Evolutionary conservation across 2,329 filamentous ascomycete genomes (phyloP).

Genomic region (Apiospora phragmitis): DNA sequence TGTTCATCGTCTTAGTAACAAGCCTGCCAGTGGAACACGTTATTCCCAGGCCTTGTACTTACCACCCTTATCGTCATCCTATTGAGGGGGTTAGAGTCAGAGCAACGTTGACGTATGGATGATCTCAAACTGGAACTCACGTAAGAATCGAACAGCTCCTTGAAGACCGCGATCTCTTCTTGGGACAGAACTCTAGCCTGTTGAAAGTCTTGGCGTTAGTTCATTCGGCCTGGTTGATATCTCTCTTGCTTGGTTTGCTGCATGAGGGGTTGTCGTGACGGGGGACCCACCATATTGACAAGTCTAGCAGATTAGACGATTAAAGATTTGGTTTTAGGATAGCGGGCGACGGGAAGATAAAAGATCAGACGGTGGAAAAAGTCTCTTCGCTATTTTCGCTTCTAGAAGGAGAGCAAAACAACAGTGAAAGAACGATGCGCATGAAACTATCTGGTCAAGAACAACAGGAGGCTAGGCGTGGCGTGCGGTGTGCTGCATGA

Average conservation of each 20-base stretch:
- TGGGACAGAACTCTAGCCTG: slow-evolving; percentile 25
- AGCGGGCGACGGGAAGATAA: neutral
- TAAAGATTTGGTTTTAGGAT: neutral
- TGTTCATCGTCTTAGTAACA: neutral
- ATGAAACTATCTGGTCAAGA: neutral
- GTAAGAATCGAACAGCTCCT: slow-evolving; percentile 31
- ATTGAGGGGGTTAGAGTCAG: neutral
- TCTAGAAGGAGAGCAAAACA: neutral
- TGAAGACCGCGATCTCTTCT: slow-evolving; percentile 31
- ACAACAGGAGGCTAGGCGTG: neutral
- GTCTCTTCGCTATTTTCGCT: neutral
- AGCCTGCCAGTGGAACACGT: neutral
- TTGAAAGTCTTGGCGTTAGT: neutral
- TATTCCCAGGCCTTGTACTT: slow-evolving; percentile 11
- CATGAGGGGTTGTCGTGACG: neutral
- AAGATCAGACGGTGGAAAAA: neutral
- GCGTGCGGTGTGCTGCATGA: neutral
- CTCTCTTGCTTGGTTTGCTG: neutral
- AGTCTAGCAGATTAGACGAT: neutral
- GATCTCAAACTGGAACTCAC: slow-evolving; percentile 19
- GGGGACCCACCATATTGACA: slow-evolving; percentile 11
- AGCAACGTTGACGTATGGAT: neutral
- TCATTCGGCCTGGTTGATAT: neutral
- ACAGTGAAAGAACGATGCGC: neutral
- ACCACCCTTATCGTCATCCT: slow-evolving; percentile 31